Evolutionary conservation across 2,329 filamentous ascomycete species (phyloP).

Genomic region (Colletotrichum orbiculare): DNA sequence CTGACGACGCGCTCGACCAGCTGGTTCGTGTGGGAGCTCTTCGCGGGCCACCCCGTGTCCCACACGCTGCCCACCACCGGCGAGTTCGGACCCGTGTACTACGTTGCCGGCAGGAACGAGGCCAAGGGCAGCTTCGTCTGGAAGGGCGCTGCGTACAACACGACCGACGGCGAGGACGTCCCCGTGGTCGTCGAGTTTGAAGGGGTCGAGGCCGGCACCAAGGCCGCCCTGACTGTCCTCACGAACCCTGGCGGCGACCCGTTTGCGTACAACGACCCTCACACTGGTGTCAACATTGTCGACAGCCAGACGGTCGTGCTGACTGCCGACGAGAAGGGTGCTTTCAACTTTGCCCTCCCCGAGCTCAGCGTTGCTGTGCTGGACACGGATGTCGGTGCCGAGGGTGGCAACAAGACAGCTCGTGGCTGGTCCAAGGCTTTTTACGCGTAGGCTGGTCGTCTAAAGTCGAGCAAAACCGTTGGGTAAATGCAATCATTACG

Average conservation of each 20-base stretch:
- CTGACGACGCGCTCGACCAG: slow-evolving; percentile 62
- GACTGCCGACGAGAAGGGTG: slow-evolving; percentile 56
- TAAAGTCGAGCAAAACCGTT: too few species aligned
- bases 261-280: slow-evolving; percentile 57
- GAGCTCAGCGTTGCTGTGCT: slow-evolving; percentile 67
- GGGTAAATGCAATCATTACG: background rate
- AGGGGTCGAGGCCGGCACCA: slow-evolving; percentile 51
- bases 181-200: slow-evolving; percentile 59
- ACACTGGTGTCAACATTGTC: slow-evolving; percentile 61
- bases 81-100: slow-evolving; percentile 59
- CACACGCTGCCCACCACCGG: slow-evolving; percentile 57
- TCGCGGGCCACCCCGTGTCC: slow-evolving; percentile 57
- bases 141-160: slow-evolving; percentile 66
- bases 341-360: slow-evolving; percentile 63
- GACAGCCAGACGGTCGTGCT: slow-evolving; percentile 52
- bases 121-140: slow-evolving; percentile 55
- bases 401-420: background rate
- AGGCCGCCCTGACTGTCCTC: slow-evolving; percentile 57
- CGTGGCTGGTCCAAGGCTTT: slow-evolving; percentile 1
- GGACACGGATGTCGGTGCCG: slow-evolving; percentile 48
- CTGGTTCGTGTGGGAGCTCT: slow-evolving; percentile 61
- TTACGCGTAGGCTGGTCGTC: background rate
- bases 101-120: slow-evolving; percentile 59
- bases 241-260: slow-evolving; percentile 53
- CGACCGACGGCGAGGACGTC: slow-evolving; percentile 55